Conservation (phyloP, 352 stramenopile genomes). For the Pythium rishiriense region DNA sequence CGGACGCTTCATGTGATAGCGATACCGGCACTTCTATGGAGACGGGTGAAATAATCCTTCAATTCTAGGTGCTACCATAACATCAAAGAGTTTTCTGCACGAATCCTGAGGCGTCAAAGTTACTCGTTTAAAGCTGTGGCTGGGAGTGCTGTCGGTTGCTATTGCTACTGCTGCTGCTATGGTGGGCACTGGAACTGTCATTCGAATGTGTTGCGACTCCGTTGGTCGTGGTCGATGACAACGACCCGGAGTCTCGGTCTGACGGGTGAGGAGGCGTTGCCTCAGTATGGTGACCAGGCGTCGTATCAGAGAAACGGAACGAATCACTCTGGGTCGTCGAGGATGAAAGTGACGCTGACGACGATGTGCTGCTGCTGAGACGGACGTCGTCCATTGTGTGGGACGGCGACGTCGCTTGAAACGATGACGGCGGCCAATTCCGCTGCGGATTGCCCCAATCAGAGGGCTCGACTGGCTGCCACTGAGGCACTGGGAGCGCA, state of each 20-base stretch:
- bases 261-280: not conserved
- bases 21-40: not conserved
- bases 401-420: not conserved
- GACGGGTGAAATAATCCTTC: too few relatives aligned
- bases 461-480: not conserved
- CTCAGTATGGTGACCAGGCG: not conserved
- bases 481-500: slow-evolving; percentile 13
- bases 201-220: not conserved
- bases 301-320: not conserved
- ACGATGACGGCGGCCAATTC: not conserved
- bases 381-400: slow-evolving; percentile 14
- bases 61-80: too few relatives aligned
- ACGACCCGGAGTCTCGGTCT: not conserved
- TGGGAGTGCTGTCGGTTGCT: slow-evolving; percentile 9
- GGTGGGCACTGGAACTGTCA: not conserved
- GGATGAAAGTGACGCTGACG: slow-evolving; percentile 10
- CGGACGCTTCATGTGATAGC: not conserved
- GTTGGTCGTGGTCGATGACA: not conserved
- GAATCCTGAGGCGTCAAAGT: not conserved
- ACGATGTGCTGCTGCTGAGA: slow-evolving; percentile 25
- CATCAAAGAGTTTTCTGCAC: too few relatives aligned
- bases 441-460: not conserved
- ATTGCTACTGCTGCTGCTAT: not conserved
- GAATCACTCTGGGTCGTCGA: slow-evolving; percentile 5
- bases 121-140: slow-evolving; percentile 6